Base-by-base conservation (phyloP, 164 flowering plant species). In the Taxillus chinensis region DNA sequence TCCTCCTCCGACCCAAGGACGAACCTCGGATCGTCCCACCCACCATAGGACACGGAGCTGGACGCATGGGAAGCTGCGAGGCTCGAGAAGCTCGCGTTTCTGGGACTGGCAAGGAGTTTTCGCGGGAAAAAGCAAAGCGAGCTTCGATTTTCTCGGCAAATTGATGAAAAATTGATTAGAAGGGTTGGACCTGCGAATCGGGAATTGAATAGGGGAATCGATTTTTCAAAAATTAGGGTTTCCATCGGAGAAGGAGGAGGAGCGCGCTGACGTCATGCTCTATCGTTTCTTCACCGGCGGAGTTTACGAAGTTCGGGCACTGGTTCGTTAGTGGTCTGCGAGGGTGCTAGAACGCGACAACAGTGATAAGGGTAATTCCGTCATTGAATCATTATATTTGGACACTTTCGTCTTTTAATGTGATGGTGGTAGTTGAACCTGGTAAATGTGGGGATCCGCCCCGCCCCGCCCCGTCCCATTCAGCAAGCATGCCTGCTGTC, bases 1-100 rank as follows among this genome's bases (percentile, higher is more conserved):
- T 74, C 46, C 12, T 46, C 39, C 15, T 50, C 61, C 38, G 79
- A 63, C 45, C 71, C 73, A 49, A 66, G 71, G 6, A 54, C 58
- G 63, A 65, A 66, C 5, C 62, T 67, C 5, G 68, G 65, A 52
- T 86, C 85, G 46, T 86, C 96, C 98, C 95, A 92, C 9, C 96
- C 98, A 59, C 87, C 82, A 52, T 72, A 89, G 42, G 59, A 62
- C 63, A 66, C 41, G 2, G 77, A 67, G 37, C 51, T 68, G 9
- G 76, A 39, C 27, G 73, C 48, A 56, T 67, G 46, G 39, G 68
- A 61, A 60, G 78, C 73, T 64, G 69, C 54, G 62, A 64, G 6
- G 3, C 72, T 56, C 56, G 70, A 68, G 39, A 72, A 70, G 15
- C 41, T 62, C 3, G 41, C 57, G 12, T 16, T 45, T 52, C 48